A percentile compares a stretch with the other conserved stretches of the same genome.
Evolutionary conservation across 1,139 yeast genomes (phyloP).

Genomic region (Suhomyces bokatorum): DNA sequence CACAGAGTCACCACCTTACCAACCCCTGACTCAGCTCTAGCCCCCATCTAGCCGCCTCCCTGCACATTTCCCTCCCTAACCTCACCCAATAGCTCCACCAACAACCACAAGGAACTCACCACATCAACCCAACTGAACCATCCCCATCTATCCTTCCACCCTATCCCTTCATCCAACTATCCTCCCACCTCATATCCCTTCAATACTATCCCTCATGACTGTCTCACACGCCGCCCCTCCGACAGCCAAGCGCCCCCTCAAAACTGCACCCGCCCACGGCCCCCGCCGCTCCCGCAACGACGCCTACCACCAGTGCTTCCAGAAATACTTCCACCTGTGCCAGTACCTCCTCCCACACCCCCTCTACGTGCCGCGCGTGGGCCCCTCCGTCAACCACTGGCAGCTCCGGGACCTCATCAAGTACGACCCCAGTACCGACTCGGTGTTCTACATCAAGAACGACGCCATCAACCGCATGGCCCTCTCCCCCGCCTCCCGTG

Average conservation of each 20-base stretch:
- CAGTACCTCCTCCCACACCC: slow-evolving; percentile 42
- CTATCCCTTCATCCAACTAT: not conserved
- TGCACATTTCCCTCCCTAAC: too few relatives aligned
- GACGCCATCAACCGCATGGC: slow-evolving; percentile 30
- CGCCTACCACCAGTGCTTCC: slow-evolving; percentile 40
- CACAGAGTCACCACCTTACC: too few relatives aligned
- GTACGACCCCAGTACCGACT: slow-evolving; percentile 30
- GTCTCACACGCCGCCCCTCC: slow-evolving; percentile 6
- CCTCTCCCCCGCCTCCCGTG: slow-evolving; percentile 19
- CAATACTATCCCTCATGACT: slow-evolving; percentile 13
- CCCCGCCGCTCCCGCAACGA: slow-evolving; percentile 8
- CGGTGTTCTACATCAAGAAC: slow-evolving; percentile 35
- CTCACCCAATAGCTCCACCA: too few relatives aligned
- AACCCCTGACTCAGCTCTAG: too few relatives aligned
- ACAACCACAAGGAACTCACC: too few relatives aligned
- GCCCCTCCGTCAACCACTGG: slow-evolving; percentile 65
- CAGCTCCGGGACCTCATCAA: slow-evolving; percentile 79
- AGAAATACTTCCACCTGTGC: slow-evolving; percentile 47
- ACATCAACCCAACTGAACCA: too few relatives aligned
- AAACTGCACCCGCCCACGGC: slow-evolving; percentile 2
- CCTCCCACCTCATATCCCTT: not conserved
- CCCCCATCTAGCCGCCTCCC: too few relatives aligned
- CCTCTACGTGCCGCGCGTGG: slow-evolving; percentile 32
- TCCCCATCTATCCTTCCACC: not conserved
- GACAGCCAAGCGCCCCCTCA: not conserved